Evolutionary conservation across 148 eudicot genomes (phyloP), one percentile per base, ranked within the genome.

Genomic region (Salicornia ramosissima): DNA sequence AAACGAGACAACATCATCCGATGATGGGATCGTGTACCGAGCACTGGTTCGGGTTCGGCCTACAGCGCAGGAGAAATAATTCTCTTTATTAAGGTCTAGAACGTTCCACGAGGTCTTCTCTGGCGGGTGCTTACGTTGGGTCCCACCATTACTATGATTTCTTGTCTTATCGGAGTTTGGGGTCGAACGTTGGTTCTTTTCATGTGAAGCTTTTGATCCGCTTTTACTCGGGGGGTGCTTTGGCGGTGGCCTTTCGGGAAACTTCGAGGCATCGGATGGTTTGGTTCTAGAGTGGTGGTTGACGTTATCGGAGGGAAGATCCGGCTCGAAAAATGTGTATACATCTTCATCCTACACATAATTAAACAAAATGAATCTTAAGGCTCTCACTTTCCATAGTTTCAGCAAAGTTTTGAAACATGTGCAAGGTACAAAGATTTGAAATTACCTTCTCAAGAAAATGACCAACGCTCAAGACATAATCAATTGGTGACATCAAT

Each of bases 321-420:
- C 99, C 29, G 99, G 99, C 80, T 94, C 99, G 36, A 94, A 94
- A 83, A 94, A 94, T 45, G 95, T 87, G 79, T 83, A 94, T 8
- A 94, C 86, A 61, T 94, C 99, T 76, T 94, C 99, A 21, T 94
- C 99, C 99, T 94, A 67, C 65, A 60, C 59, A 42, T 26, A 55
- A 26, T 36, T 5, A 16, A 16, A 68, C 15, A 47, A 51, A 7
- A 29, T 31, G 49, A 24, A 28, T 19, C 15, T 43, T 8, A 16
- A 24, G 58, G 58, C 15, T 42, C 33, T 14, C 42, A 22, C n/a
- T 21, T 10, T 62, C 47, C 10, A 40, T 10, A 0, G 10, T 39
- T 42, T 0, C 16, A 63, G 67, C 43, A 6, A 10, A 36, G 0
- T 4, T 50, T 50, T 47, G 19, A n/a, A 55, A 53, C 33, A 70